phyloP scores from a whole-genome alignment of 441 rosid species.

The Theobroma grandiflorum region DNA sequence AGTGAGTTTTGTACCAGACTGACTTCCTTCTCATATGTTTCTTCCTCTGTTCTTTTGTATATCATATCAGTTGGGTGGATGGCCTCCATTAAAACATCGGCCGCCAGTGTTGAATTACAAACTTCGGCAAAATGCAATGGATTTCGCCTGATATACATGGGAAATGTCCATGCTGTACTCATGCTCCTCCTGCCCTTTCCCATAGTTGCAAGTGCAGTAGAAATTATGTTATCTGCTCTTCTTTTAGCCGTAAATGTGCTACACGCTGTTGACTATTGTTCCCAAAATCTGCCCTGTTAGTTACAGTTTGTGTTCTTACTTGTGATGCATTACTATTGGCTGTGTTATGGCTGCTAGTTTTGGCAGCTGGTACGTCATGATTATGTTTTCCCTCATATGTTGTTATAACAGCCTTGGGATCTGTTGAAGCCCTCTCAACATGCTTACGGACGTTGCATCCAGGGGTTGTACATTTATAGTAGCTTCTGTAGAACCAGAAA shows the following conservation, averaged over 20 bases:
- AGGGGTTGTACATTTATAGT: constrained; percentile 84
- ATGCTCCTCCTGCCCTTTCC: constrained; percentile 8
- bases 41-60: constrained; percentile 22
- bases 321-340: constrained; percentile 52
- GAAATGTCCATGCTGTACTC: neutral
- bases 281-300: constrained; percentile 37
- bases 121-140: constrained; percentile 22
- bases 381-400: constrained; percentile 90
- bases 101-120: constrained; percentile 32
- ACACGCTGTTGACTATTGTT: constrained; percentile 55
- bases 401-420: constrained; percentile 80
- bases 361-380: constrained; percentile 80
- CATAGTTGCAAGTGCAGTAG: constrained; percentile 18
- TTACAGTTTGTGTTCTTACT: constrained; percentile 43
- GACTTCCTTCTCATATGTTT: constrained; percentile 3
- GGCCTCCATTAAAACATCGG: constrained; percentile 37
- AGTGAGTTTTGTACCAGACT: constrained; percentile 20
- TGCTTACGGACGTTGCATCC: constrained; percentile 95
- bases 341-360: constrained; percentile 67
- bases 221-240: constrained; percentile 64
- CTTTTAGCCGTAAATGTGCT: constrained; percentile 69
- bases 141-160: constrained; percentile 16
- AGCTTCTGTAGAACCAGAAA: constrained; percentile 62
- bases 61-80: constrained; percentile 17
- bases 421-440: constrained; percentile 83